A percentile compares a stretch with the other conserved stretches of the same genome.
phyloP scores from a whole-genome alignment of 2,329 filamentous ascomycete genomes.

The Pyrenophora teres region DNA sequence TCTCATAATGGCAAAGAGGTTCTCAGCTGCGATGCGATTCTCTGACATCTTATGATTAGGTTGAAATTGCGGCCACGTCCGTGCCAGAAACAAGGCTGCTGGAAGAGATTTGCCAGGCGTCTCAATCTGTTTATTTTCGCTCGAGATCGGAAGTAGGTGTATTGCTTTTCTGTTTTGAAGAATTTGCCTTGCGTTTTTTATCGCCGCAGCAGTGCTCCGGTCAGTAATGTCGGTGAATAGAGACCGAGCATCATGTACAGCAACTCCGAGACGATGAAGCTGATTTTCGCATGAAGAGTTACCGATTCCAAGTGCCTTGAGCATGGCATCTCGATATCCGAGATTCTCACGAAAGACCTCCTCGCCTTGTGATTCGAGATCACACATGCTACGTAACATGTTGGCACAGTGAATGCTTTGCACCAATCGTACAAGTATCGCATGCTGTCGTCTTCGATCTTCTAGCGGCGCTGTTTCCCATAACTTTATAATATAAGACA shows the following conservation, averaged over 20 bases:
- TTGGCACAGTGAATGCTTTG: background rate
- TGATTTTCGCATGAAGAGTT: background rate
- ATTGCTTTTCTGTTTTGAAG: too few relatives aligned
- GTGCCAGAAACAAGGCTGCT: background rate
- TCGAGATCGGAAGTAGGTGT: too few relatives aligned
- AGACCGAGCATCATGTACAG: too few relatives aligned
- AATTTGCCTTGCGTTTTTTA: too few relatives aligned
- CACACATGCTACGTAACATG: slow-evolving; percentile 3
- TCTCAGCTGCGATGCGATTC: background rate
- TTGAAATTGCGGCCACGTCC: background rate
- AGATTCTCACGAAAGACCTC: background rate
- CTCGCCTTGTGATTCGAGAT: background rate
- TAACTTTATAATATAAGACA: background rate
- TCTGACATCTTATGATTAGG: background rate
- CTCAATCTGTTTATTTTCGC: background rate
- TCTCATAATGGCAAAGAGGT: slow-evolving; percentile 4
- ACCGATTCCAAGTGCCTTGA: background rate
- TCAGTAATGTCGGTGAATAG: too few relatives aligned
- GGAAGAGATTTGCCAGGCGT: background rate
- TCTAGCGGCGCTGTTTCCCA: background rate
- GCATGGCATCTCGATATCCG: slow-evolving; percentile 1
- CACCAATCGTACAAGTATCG: background rate
- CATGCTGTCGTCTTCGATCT: background rate
- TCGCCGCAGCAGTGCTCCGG: too few relatives aligned
- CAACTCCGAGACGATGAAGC: background rate